Percentiles rank a stretch among this genome's conserved stretches.
phyloP scores from a whole-genome alignment of 352 stramenopile genomes.

The Phytopythium mirpurense region DNA sequence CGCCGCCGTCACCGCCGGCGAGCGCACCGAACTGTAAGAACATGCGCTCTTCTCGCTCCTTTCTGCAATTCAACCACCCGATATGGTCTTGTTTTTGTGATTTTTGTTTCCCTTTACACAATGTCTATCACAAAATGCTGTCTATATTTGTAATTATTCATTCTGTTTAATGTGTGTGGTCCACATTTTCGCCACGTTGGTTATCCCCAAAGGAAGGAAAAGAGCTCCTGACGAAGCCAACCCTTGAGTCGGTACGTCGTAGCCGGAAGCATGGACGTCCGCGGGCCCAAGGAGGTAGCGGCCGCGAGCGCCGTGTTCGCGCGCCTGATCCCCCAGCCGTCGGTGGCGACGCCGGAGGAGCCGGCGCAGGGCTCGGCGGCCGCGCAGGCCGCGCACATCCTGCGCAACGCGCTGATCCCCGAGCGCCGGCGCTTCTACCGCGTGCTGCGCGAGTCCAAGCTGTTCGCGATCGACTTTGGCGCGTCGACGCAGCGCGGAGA shows the following conservation, averaged over 20 bases:
- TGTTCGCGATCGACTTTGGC: slow-evolving; percentile 58
- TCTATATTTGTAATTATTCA: background rate
- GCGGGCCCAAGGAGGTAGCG: slow-evolving; percentile 3
- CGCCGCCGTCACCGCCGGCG: slow-evolving; percentile 23
- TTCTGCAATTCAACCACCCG: background rate
- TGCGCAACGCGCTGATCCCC: slow-evolving; percentile 33
- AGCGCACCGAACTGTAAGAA: slow-evolving; percentile 55
- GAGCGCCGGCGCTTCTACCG: slow-evolving; percentile 68
- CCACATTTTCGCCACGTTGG: background rate
- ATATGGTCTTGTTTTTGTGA: background rate
- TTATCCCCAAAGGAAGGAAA: background rate
- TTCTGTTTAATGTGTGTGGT: background rate
- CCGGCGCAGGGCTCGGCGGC: slow-evolving; percentile 1
- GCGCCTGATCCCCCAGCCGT: slow-evolving; percentile 32
- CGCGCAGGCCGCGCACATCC: slow-evolving; percentile 10
- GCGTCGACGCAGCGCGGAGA: background rate
- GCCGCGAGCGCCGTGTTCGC: slow-evolving; percentile 26
- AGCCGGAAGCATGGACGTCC: slow-evolving; percentile 8
- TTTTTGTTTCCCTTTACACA: too few species aligned
- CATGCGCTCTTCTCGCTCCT: background rate
- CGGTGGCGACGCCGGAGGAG: slow-evolving; percentile 3
- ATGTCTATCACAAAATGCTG: background rate
- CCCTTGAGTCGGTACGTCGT: too few species aligned
- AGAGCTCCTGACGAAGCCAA: too few species aligned
- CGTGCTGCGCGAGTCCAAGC: slow-evolving; percentile 55